Conservation (phyloP, 352 stramenopile genomes). For the Phytophthora cajani region DNA sequence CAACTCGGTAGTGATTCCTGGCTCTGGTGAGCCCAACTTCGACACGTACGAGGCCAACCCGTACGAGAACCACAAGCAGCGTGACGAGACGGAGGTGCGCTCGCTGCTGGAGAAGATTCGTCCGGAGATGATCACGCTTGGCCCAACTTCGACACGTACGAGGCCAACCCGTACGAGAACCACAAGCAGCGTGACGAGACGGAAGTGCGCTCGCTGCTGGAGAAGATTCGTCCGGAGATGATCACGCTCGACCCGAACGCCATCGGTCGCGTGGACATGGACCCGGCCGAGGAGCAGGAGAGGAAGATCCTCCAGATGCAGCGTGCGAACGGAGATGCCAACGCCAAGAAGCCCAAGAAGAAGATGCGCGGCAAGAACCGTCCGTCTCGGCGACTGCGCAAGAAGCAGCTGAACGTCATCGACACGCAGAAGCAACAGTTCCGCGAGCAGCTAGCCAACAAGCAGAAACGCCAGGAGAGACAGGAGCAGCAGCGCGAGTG, state of each 20-base stretch:
- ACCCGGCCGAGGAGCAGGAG: conserved; percentile 87
- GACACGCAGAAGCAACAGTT: conserved; percentile 94
- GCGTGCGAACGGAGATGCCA: conserved; percentile 75
- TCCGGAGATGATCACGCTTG: conserved; percentile 98
- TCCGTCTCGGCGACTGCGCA: conserved; percentile 95
- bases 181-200: conserved; percentile 96
- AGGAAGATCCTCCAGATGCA: conserved; percentile 81
- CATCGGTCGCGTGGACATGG: conserved; percentile 94
- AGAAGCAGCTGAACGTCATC: conserved; percentile 99
- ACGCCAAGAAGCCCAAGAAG: conserved; percentile 87
- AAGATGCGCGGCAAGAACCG: conserved; percentile 98
- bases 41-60: conserved; percentile 98
- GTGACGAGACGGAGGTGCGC: conserved; percentile 96
- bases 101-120: conserved; percentile 97
- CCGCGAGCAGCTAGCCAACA: conserved; percentile 82
- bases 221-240: conserved; percentile 98
- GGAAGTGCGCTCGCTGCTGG: conserved; percentile 96
- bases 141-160: conserved; percentile 98
- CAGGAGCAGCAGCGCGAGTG: conserved; percentile 81
- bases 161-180: conserved; percentile 98
- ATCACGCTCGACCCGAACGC: conserved; percentile 96
- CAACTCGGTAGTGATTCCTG: conserved; percentile 94
- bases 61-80: conserved; percentile 96
- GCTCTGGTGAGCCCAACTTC: conserved; percentile 97
- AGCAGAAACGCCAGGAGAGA: conserved; percentile 77